Base-by-base conservation (phyloP, 345 rosid genomes). In the Salix purpurea region DNA sequence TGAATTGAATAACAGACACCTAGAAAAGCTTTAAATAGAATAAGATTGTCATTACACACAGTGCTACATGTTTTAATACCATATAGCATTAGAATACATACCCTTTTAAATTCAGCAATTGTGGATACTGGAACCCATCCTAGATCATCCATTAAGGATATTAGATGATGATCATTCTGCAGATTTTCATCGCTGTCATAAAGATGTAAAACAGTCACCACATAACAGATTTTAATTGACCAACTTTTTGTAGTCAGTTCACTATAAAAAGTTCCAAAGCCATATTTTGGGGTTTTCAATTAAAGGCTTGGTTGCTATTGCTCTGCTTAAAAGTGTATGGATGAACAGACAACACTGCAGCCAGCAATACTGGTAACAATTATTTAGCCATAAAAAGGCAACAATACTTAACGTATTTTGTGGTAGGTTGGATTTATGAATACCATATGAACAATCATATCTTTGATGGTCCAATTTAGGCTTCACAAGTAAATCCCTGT, bases 81-180 rank as follows among this genome's bases (percentile, higher is more conserved):
- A 37, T 34, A 7, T 24, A 77, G 28, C n/a, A 77, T 15, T 65
- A 32, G n/a, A 65, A 52, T 24, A 67, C 79, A 71, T 88, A 96
- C 99, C 94, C 98, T 89, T 77, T 92, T 93, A 75, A 96, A 96
- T 79, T 87, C 91, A 0, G 98, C 97, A 81, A 96, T 84, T n/a
- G 52, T 76, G 44, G 89, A 80, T 30, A 87, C 83, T 24, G 92
- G 87, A 85, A 91, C 99, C 97, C 97, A 91, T 76, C 99, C 99
- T 77, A 91, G 87, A 76, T 87, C 85, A 84, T 96, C 99, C 99
- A 96, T 92, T 87, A 90, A 84, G 76, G 94, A 86, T 58, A 85
- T 87, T 70, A 96, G 84, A 78, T 85, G 94, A 72, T 76, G 81
- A 65, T 96, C 99, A 36, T 72, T 82, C 84, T 79, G 84, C 85